Base-by-base conservation (phyloP, 345 rosid genomes). In the Linum usitatissimum region DNA sequence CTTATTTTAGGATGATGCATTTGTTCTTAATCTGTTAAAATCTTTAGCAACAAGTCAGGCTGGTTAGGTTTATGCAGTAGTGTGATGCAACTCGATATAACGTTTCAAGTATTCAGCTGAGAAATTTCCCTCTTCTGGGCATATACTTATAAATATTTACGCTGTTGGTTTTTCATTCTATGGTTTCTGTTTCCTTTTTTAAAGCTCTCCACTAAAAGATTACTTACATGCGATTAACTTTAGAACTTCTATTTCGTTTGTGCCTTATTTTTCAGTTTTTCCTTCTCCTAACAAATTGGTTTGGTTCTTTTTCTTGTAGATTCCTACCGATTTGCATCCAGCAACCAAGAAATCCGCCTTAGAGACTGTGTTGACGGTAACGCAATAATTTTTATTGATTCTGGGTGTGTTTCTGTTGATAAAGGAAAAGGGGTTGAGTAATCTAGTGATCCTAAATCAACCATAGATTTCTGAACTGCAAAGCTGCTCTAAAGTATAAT, bases 331-430 rank as follows among this genome's bases (percentile, higher is more conserved):
- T 69, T 70, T 93, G 78, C 99, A 93, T 86, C 97, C 94, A 14
- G 94, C 74, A 63, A 93, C 99, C 49, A 79, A 84, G 62, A 93
- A 90, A 76, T 93, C 99, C 70, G 53, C 99, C 23, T 71, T 93
- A 79, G 99, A 93, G 84, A 93, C 99, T 58, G 99, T 93, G 73
- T 73, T 93, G 64, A 93, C 99, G 95, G 99, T 93, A 89, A 30
- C 65, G 51, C 69, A 34, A 34, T 7, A 34, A 34, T 34, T 34
- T 34, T 34, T 23, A 23, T 23, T 23, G 28, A 23, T 34, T 34
- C 38, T 34, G 28, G 28, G 1, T 34, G 8, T 7, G 38, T 34
- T 5, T 4, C 5, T 34, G 38, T 34, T 7, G 38, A 7, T 34
- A 34, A 34, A 34, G 38, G 38, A 23, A 23, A 23, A 23, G 28